Base-by-base conservation (phyloP, 2,329 filamentous ascomycete genomes). In the Thelonectria rubi region DNA sequence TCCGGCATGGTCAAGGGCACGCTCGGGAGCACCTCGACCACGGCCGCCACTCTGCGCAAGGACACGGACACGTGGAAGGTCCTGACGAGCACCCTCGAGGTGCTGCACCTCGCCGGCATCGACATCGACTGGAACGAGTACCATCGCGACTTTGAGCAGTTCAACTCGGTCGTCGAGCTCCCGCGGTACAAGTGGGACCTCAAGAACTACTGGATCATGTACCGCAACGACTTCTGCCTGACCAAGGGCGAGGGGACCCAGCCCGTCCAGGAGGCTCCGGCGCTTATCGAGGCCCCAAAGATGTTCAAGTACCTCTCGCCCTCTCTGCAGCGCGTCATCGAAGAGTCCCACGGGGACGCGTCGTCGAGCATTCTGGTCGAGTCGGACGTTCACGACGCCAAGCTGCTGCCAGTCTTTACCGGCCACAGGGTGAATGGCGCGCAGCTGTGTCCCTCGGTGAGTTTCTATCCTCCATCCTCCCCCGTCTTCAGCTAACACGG, bases 121-220 rank as follows among this genome's bases (percentile, higher is more conserved):
- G 79, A 83, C 43, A 79, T 94, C 60, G 82, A 90, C 72, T 90
- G 60, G 81, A 91, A 88, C 62, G 90, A 92, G 75, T 91, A 86
- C 71, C 87, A 91, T 66, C 78, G 83, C 55, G 78, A 81, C 61
- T 84, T 83, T 64, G 69, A 71, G 18, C 57, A 67, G 0, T 76
- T 74, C 12, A 74, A 79, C 3, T 75, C 76, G 3, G 80, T 93
- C 10, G 76, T 92, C 6, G 79, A 85, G 6, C 78, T 93, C 1
- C 91, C 91, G 0, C 84, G 84, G 1, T 94, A 93, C 73, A 82
- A 83, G 0, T 94, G 90, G 77, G 88, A 93, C 69, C 80, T 87
- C 69, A 91, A 92, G 80, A 89, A 86, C 65, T 92, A 93, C 73
- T 88, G 86, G 85, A 80, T 87, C 43, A 80, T 83, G 69, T 88